phyloP scores from a whole-genome alignment of 306 rosid species.

The Cyclanthera cordifolia region DNA sequence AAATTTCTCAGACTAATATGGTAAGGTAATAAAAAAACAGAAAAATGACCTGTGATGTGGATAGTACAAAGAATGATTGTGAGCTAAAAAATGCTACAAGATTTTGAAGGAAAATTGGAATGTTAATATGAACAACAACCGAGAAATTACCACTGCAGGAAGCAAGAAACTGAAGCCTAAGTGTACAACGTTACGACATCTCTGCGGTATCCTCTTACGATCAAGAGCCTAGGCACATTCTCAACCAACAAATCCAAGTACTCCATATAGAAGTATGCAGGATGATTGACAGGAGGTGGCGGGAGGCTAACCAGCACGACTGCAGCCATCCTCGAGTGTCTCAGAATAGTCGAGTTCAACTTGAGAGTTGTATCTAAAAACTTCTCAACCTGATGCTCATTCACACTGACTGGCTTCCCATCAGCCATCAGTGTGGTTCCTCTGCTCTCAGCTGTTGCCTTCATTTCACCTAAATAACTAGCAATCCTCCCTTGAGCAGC shows the following conservation, averaged over 20 bases:
- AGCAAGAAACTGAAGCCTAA: conserved; percentile 30
- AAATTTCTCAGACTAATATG: conserved; percentile 6
- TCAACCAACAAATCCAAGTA: conserved; percentile 98
- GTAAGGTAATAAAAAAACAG: conserved; percentile 9
- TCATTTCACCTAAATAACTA: conserved; percentile 52
- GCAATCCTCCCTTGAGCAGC: conserved; percentile 59
- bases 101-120: background rate
- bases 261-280: conserved; percentile 87
- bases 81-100: conserved; percentile 37
- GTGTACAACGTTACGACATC: conserved; percentile 94
- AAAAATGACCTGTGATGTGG: conserved; percentile 24
- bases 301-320: conserved; percentile 93
- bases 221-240: conserved; percentile 81
- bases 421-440: conserved; percentile 77
- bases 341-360: conserved; percentile 68
- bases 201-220: conserved; percentile 90
- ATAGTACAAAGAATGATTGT: conserved; percentile 45
- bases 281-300: conserved; percentile 87
- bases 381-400: conserved; percentile 87
- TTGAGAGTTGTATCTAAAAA: conserved; percentile 78
- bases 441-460: conserved; percentile 35
- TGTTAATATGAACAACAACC: too few species aligned
- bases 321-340: conserved; percentile 97
- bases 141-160: too few species aligned
- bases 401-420: conserved; percentile 64